phyloP scores from a whole-genome alignment of 371 early-diverging fungal species.

The Lichtheimia ramosa region DNA sequence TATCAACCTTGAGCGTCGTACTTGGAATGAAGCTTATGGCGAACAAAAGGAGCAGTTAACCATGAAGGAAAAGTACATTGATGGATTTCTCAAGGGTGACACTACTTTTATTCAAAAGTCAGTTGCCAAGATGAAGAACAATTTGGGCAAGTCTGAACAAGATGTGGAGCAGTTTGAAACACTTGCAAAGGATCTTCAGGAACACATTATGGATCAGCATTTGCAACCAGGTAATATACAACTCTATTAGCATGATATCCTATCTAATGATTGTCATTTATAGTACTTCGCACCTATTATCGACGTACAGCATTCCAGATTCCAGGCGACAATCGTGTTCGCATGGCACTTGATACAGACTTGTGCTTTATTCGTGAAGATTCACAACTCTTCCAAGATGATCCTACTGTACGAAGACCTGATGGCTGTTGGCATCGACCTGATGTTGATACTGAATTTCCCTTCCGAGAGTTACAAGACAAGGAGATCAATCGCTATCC shows the following conservation, averaged over 20 bases:
- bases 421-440: slow-evolving; percentile 90
- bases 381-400: slow-evolving; percentile 64
- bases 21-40: slow-evolving; percentile 97
- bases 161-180: slow-evolving; percentile 74
- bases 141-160: slow-evolving; percentile 70
- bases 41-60: slow-evolving; percentile 96
- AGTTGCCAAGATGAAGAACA: slow-evolving; percentile 80
- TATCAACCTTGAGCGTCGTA: slow-evolving; percentile 97
- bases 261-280: background rate
- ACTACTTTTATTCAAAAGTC: slow-evolving; percentile 73
- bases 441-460: slow-evolving; percentile 88
- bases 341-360: slow-evolving; percentile 99
- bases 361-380: slow-evolving; percentile 98
- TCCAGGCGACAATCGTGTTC: slow-evolving; percentile 95
- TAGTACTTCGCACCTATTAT: slow-evolving; percentile 93
- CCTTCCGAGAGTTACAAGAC: slow-evolving; percentile 74
- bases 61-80: slow-evolving; percentile 94
- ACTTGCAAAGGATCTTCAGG: slow-evolving; percentile 83
- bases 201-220: slow-evolving; percentile 71
- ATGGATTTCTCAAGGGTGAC: slow-evolving; percentile 80
- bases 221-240: slow-evolving; percentile 77
- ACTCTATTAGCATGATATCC: background rate
- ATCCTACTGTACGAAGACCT: slow-evolving; percentile 55
- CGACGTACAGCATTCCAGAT: slow-evolving; percentile 99
- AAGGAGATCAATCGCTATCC: slow-evolving; percentile 92